A percentile compares a stretch with the other conserved stretches of the same genome.
These are phyloP conservation scores for Cutaneotrichosporon sp. DNA, from an alignment of 1,284 basidiomycete genomes.

Conservation along the genomic window DNA sequence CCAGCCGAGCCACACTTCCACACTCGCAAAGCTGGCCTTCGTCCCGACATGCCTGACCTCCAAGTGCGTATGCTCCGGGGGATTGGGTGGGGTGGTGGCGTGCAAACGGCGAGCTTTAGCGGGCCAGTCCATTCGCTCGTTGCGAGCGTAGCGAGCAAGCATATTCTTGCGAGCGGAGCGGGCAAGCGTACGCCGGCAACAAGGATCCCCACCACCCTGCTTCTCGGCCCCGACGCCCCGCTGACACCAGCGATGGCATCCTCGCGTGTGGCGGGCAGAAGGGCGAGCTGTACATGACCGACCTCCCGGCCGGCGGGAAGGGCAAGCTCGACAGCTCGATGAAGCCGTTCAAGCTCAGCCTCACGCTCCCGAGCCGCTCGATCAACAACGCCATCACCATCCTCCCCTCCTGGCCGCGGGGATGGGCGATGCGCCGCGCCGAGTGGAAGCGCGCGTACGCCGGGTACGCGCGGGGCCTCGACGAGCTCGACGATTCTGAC, in stretches of 20 bases:
- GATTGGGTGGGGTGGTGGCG: too few relatives aligned
- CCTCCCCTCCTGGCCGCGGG: slow-evolving; percentile 42
- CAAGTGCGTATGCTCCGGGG: slow-evolving; percentile 41
- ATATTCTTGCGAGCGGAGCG: too few relatives aligned
- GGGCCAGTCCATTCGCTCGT: too few relatives aligned
- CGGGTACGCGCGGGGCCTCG: slow-evolving; percentile 14
- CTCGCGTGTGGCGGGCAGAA: slow-evolving; percentile 53
- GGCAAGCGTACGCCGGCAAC: too few relatives aligned
- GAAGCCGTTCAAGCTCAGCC: slow-evolving; percentile 35
- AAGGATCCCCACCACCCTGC: too few relatives aligned
- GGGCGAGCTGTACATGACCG: slow-evolving; percentile 48
- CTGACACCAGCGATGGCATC: slow-evolving; percentile 33
- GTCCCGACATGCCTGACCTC: slow-evolving; percentile 48
- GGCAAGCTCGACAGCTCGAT: slow-evolving; percentile 14
- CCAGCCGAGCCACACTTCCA: not conserved
- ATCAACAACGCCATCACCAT: slow-evolving; percentile 54
- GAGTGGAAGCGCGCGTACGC: slow-evolving; percentile 17
- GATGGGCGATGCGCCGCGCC: slow-evolving; percentile 31
- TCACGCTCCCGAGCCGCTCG: slow-evolving; percentile 37
- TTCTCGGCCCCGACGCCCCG: slow-evolving; percentile 11
- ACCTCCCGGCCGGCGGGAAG: slow-evolving; percentile 11
- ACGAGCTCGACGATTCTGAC: slow-evolving; percentile 14
- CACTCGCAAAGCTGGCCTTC: slow-evolving; percentile 40
- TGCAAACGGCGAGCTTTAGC: too few relatives aligned
- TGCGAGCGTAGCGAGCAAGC: too few relatives aligned